These are phyloP conservation scores for Acorus gramineus DNA, from an alignment of 106 monocot species.

Conservation along the genomic window DNA sequence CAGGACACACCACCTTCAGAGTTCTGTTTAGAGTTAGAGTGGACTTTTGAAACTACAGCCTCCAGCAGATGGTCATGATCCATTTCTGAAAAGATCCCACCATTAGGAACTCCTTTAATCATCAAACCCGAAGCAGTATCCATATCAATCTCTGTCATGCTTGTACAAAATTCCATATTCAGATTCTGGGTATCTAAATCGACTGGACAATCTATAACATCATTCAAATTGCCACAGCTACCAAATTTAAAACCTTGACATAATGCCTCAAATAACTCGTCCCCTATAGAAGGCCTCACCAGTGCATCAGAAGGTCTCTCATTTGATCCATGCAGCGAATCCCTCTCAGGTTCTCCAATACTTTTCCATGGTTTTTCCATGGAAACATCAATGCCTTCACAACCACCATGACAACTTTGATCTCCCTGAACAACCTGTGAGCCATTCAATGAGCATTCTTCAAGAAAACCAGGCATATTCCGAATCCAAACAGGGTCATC, in stretches of 20 bases:
- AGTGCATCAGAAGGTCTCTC: conserved; percentile 7
- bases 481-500: not conserved
- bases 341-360: not conserved
- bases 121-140: conserved; percentile 19
- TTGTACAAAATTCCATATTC: conserved; percentile 18
- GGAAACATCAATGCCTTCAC: conserved; percentile 3
- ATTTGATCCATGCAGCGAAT: not conserved
- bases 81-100: conserved; percentile 32
- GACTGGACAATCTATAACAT: conserved; percentile 2
- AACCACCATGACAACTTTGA: conserved; percentile 4
- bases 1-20: conserved; percentile 35
- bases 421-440: conserved; percentile 7
- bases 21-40: conserved; percentile 22
- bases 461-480: not conserved
- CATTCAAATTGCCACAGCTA: conserved; percentile 12
- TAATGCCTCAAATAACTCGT: conserved; percentile 65
- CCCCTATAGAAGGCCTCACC: conserved; percentile 9
- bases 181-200: conserved; percentile 7
- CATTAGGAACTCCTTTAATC: conserved; percentile 19
- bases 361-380: not conserved
- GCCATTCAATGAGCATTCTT: conserved; percentile 10
- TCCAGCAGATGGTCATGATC: conserved; percentile 71
- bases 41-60: conserved; percentile 71
- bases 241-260: conserved; percentile 28
- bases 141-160: conserved; percentile 15